Percentiles rank a stretch among this genome's conserved stretches.
Evolutionary conservation across 305 asterid genomes (phyloP).

Genomic region (Fraxinus nigra): DNA sequence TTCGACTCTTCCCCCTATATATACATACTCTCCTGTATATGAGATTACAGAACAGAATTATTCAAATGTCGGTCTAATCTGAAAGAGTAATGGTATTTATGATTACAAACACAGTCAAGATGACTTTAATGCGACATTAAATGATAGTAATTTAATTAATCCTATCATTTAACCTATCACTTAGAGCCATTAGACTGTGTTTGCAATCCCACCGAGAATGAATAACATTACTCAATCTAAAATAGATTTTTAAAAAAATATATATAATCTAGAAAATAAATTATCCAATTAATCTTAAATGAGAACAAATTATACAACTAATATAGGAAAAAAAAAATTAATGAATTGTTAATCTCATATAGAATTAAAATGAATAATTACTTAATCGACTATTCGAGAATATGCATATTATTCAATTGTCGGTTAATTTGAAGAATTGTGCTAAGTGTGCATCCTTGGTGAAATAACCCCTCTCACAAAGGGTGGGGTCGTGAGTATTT

Average conservation of each 20-base stretch:
- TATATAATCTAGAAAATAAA: neutral
- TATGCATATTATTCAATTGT: neutral
- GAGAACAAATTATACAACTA: neutral
- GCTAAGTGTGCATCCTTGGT: neutral
- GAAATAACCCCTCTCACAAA: neutral
- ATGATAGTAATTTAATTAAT: no score
- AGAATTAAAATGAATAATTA: neutral
- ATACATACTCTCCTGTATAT: conserved; percentile 6
- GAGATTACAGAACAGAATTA: neutral
- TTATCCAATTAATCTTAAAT: neutral
- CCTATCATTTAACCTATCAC: no score
- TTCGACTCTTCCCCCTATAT: neutral
- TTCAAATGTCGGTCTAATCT: neutral
- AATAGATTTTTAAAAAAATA: neutral
- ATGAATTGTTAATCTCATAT: neutral
- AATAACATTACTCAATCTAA: neutral
- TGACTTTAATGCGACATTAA: no score
- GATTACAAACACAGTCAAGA: no score
- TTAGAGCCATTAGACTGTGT: no score
- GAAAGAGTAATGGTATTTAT: no score
- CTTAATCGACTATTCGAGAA: neutral
- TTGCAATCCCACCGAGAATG: no score
- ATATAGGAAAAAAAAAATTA: neutral
- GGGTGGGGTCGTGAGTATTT: neutral
- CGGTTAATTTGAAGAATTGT: neutral